A percentile compares a stretch with the other conserved stretches of the same genome.
Conservation (phyloP, 768 basidiomycete genomes). For the Psilocybe sp. region DNA sequence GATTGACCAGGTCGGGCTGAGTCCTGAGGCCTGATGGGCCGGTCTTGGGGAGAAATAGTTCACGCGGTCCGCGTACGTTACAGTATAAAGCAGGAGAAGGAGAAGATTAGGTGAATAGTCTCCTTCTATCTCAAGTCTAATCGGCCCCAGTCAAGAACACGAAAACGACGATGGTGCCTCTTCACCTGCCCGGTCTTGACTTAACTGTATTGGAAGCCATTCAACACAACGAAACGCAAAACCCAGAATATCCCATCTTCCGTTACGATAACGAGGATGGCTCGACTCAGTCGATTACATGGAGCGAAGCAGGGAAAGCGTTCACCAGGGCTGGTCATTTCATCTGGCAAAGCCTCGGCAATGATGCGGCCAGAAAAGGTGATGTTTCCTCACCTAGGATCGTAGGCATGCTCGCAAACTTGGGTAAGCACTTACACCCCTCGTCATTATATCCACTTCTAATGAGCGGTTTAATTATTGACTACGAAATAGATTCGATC, state of each 20-base stretch:
- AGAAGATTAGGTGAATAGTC: no score
- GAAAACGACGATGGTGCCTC: slow-evolving; percentile 6
- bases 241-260: neutral
- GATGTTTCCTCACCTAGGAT: neutral
- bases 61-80: no score
- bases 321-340: slow-evolving; percentile 1
- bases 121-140: no score
- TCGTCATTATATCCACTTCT: neutral
- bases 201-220: neutral
- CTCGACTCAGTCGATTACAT: neutral
- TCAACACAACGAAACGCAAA: neutral
- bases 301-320: neutral
- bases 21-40: no score
- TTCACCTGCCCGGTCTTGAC: neutral
- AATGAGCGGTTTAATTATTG: neutral
- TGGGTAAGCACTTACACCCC: neutral
- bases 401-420: slow-evolving; percentile 4
- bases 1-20: no score
- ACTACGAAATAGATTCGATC: neutral
- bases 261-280: neutral
- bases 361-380: no score
- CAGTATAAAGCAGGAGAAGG: no score
- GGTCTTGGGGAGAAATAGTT: no score
- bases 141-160: no score
- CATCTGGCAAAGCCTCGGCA: neutral